phyloP scores from a whole-genome alignment of 208 protist genomes.

The Wallacemonas sp. region DNA sequence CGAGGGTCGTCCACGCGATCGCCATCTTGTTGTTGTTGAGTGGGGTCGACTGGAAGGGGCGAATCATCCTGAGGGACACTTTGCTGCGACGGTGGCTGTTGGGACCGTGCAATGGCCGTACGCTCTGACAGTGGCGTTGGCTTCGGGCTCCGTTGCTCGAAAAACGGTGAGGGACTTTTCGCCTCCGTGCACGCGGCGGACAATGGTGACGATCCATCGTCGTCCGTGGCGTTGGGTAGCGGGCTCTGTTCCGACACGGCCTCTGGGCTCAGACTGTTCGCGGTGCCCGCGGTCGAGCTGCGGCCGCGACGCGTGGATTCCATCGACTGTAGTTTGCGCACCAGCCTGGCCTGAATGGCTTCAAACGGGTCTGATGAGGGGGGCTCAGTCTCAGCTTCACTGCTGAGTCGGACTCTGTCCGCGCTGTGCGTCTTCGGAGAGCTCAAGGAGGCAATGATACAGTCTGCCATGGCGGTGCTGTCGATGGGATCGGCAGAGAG shows the following conservation, averaged over 20 bases:
- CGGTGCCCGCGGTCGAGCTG: neutral
- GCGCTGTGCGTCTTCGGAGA: neutral
- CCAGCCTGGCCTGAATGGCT: slow-evolving; percentile 2
- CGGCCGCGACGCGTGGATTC: neutral
- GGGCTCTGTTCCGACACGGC: neutral
- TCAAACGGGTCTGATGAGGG: neutral
- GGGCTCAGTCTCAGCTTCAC: neutral
- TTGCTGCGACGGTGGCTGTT: too few species aligned
- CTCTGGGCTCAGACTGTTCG: neutral
- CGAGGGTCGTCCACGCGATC: too few species aligned
- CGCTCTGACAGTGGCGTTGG: too few species aligned
- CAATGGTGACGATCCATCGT: neutral
- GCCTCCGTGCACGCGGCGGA: slow-evolving; percentile 1
- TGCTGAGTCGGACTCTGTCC: neutral
- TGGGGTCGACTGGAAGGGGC: too few species aligned
- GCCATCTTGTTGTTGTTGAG: too few species aligned
- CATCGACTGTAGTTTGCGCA: slow-evolving; percentile 7
- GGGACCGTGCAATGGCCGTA: too few species aligned
- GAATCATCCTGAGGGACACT: too few species aligned
- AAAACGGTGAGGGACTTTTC: slow-evolving; percentile 8
- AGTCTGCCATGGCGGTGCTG: neutral
- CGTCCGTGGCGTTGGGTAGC: neutral
- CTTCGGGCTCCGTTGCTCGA: too few species aligned
- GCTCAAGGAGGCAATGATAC: neutral
- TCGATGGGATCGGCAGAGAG: neutral